These are phyloP conservation scores for Neofusicoccum sp. DNA, from an alignment of 2,329 filamentous ascomycete species.

Conservation along the genomic window DNA sequence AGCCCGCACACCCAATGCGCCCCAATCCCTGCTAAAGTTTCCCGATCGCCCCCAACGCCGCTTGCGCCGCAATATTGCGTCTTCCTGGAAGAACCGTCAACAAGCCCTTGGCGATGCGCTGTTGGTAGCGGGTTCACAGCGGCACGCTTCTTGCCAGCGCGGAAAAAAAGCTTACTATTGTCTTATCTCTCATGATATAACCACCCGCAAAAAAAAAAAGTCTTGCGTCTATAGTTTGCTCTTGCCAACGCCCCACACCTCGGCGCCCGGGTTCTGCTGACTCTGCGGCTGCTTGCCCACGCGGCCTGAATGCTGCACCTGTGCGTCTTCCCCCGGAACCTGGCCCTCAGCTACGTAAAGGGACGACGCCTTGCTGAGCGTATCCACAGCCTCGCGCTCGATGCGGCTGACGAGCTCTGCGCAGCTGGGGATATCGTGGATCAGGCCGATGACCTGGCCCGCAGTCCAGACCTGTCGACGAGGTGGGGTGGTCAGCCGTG, in stretches of 20 bases:
- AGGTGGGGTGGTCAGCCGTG: no score
- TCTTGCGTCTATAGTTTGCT: constrained; percentile 35
- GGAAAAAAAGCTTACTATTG: constrained; percentile 9
- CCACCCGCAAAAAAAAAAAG: neutral
- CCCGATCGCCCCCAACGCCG: neutral
- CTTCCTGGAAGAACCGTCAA: neutral
- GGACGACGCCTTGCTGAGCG: constrained; percentile 38
- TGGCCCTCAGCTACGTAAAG: constrained; percentile 39
- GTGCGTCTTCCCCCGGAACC: constrained; percentile 23
- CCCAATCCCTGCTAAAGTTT: neutral
- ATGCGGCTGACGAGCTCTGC: constrained; percentile 46
- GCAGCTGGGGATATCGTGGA: constrained; percentile 53
- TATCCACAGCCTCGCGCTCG: constrained; percentile 45
- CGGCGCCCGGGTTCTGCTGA: constrained; percentile 39
- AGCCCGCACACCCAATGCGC: neutral
- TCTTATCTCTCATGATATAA: constrained; percentile 1
- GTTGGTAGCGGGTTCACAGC: no score
- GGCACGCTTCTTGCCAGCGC: no score
- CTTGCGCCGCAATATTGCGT: neutral
- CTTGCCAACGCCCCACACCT: constrained; percentile 44
- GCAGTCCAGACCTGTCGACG: constrained; percentile 98
- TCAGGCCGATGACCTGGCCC: constrained; percentile 78
- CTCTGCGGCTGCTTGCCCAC: constrained; percentile 21
- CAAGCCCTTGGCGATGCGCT: neutral
- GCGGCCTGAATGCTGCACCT: constrained; percentile 11